Evolutionary conservation across 2,329 filamentous ascomycete species (phyloP).

Genomic region (Diaporthe capsici): DNA sequence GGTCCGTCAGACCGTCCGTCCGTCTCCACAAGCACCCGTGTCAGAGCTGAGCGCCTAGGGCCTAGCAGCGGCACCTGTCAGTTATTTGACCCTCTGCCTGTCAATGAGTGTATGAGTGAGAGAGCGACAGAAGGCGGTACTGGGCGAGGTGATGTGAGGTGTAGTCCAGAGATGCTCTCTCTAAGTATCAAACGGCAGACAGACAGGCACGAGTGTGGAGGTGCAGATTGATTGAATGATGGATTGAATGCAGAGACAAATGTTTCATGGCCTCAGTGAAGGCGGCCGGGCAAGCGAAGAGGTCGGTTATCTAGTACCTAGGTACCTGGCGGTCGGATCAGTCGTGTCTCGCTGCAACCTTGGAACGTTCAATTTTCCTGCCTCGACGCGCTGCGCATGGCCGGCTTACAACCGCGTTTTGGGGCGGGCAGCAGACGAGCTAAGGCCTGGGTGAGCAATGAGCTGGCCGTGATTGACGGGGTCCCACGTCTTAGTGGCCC

Average conservation of each 20-base stretch:
- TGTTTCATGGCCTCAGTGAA: slow-evolving; percentile 17
- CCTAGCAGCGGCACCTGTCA: slow-evolving; percentile 14
- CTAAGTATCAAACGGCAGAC: not conserved
- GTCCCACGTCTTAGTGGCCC: slow-evolving; percentile 20
- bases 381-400: slow-evolving; percentile 19
- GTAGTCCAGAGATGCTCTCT: not conserved
- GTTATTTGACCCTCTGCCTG: not conserved
- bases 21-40: slow-evolving; percentile 36
- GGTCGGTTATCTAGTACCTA: not conserved
- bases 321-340: slow-evolving; percentile 15
- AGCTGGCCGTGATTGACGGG: slow-evolving; percentile 15
- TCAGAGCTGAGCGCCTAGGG: not conserved
- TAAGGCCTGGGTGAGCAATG: slow-evolving; percentile 11
- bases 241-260: slow-evolving; percentile 11
- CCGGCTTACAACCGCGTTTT: slow-evolving; percentile 39
- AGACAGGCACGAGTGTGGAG: not conserved
- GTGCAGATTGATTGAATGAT: slow-evolving; percentile 6
- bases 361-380: slow-evolving; percentile 17
- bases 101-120: not conserved
- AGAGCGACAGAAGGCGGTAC: not conserved
- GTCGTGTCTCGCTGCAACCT: slow-evolving; percentile 37
- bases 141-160: not conserved
- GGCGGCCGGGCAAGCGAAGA: slow-evolving; percentile 5
- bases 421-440: slow-evolving; percentile 23
- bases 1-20: slow-evolving; percentile 30